A percentile compares a stretch with the other conserved stretches of the same genome.
Evolutionary conservation across 2,329 filamentous ascomycete genomes (phyloP).

Genomic region (Fusarium graminum): DNA sequence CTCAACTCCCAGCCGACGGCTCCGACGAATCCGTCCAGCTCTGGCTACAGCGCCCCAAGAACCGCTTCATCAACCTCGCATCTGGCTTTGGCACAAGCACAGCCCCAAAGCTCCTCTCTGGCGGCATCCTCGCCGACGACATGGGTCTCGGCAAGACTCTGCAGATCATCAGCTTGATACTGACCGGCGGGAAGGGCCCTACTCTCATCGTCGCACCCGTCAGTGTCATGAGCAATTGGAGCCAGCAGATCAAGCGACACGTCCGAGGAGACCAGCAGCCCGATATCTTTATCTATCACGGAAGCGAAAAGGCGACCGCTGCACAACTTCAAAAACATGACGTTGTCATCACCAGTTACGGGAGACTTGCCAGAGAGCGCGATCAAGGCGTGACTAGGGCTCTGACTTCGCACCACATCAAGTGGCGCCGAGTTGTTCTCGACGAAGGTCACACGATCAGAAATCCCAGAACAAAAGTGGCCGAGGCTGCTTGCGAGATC

Average conservation of each 20-base stretch:
- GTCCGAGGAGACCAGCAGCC: constrained; percentile 73
- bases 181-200: constrained; percentile 67
- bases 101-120: constrained; percentile 76
- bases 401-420: constrained; percentile 58
- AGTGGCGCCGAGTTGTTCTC: constrained; percentile 83
- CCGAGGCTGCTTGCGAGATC: constrained; percentile 75
- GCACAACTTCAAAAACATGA: constrained; percentile 74
- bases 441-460: constrained; percentile 88
- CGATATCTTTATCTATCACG: constrained; percentile 81
- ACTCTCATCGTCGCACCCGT: constrained; percentile 87
- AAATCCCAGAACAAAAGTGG: constrained; percentile 79
- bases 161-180: constrained; percentile 83
- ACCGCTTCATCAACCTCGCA: constrained; percentile 71
- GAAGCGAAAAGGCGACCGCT: constrained; percentile 67
- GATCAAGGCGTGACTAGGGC: constrained; percentile 58
- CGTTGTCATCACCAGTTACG: constrained; percentile 88
- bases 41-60: constrained; percentile 72
- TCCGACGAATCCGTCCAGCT: constrained; percentile 76
- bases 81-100: constrained; percentile 70
- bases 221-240: constrained; percentile 93
- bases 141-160: constrained; percentile 95
- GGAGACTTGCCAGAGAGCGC: constrained; percentile 77
- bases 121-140: constrained; percentile 87
- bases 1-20: constrained; percentile 69
- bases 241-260: constrained; percentile 80